Evolutionary conservation across 202 grass and related monocot species (phyloP).

Genomic region (Zizania palustris): DNA sequence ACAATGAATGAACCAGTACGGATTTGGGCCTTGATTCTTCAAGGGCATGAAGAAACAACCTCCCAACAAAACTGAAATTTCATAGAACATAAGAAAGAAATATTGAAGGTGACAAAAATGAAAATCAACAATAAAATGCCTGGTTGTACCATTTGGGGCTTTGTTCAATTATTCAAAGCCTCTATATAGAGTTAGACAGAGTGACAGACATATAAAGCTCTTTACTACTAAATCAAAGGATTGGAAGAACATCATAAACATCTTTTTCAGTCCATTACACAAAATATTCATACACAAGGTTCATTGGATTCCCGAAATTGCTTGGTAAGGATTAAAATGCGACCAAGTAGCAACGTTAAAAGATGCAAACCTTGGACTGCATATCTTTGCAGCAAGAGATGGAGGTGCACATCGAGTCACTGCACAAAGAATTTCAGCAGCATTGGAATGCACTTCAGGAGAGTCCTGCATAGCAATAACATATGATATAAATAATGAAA

Average conservation of each 20-base stretch:
- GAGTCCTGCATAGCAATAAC: conserved; percentile 61
- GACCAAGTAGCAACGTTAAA: conserved; percentile 21
- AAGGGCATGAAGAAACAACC: conserved; percentile 85
- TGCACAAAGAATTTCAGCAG: conserved; percentile 64
- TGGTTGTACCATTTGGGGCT: background rate
- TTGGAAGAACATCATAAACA: conserved; percentile 23
- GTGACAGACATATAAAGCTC: background rate
- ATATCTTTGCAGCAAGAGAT: conserved; percentile 84
- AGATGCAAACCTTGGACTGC: conserved; percentile 65
- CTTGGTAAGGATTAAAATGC: conserved; percentile 25
- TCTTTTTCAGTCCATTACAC: conserved; percentile 31
- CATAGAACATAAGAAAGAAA: conserved; percentile 31
- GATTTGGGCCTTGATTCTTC: conserved; percentile 90
- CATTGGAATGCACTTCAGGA: conserved; percentile 53
- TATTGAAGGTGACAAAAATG: conserved; percentile 13
- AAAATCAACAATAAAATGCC: background rate
- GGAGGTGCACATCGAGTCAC: conserved; percentile 92
- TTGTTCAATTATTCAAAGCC: conserved; percentile 18
- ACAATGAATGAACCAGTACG: conserved; percentile 91
- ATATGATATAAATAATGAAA: conserved; percentile 13
- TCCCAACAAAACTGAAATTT: conserved; percentile 89
- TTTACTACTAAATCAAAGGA: conserved; percentile 18
- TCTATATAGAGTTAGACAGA: background rate
- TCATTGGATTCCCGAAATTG: conserved; percentile 5
- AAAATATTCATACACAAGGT: background rate